Percentiles rank a stretch among this genome's conserved stretches.
phyloP scores from a whole-genome alignment of 768 basidiomycete genomes.

The Lactifluus piperatus region DNA sequence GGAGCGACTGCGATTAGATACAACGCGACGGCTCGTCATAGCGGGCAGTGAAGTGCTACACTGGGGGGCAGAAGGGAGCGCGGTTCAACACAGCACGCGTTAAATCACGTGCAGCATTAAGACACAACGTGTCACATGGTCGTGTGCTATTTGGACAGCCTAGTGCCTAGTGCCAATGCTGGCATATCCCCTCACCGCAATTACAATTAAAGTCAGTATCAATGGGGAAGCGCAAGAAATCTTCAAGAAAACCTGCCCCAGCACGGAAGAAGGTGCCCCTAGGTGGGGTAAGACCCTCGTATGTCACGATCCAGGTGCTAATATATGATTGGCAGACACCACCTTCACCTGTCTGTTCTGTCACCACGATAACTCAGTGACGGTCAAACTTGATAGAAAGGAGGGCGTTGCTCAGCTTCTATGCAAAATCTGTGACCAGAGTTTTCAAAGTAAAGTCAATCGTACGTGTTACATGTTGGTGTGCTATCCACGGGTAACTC shows the following conservation, averaged over 20 bases:
- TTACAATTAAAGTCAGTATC: not conserved
- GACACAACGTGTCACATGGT: constrained; percentile 1
- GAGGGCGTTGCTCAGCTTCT: constrained; percentile 74
- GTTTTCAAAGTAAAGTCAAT: constrained; percentile 81
- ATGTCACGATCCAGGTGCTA: not conserved
- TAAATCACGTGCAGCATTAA: constrained; percentile 22
- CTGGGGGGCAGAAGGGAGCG: no score
- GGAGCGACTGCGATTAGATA: constrained; percentile 39
- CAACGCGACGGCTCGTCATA: constrained; percentile 61
- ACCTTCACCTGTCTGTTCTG: constrained; percentile 84
- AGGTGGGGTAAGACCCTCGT: constrained; percentile 36
- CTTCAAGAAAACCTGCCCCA: constrained; percentile 69
- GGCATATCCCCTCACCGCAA: constrained; percentile 6
- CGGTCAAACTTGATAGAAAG: constrained; percentile 77
- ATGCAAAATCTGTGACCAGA: constrained; percentile 80
- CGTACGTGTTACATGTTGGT: constrained; percentile 39
- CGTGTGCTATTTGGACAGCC: not conserved
- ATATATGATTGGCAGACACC: constrained; percentile 43
- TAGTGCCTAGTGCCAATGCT: not conserved
- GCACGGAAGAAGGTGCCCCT: constrained; percentile 61
- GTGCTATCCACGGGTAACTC: constrained; percentile 17
- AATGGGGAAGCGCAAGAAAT: constrained; percentile 92
- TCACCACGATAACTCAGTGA: constrained; percentile 84
- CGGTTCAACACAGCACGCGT: constrained; percentile 11
- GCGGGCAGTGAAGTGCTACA: constrained; percentile 5